Base-by-base conservation (phyloP, 345 rosid genomes). In the Raphanus raphanistrum region DNA sequence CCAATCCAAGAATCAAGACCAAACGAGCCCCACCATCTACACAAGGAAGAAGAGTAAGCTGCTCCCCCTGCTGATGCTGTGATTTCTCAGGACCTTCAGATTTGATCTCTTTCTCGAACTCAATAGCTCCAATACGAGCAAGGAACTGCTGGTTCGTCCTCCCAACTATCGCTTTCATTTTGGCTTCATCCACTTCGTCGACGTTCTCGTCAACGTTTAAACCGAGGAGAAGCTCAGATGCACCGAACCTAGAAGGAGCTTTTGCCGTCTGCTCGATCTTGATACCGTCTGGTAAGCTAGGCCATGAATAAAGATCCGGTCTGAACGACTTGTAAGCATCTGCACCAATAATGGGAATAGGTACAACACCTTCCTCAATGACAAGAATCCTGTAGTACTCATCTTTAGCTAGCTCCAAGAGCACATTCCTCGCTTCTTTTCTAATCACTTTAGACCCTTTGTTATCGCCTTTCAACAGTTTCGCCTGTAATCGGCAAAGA, bases 11-110 rank as follows among this genome's bases (percentile, higher is more conserved):
- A 81, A 94, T 90, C 79, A 94, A 88, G 63, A 90, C 96, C 64
- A 94, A 82, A 80, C 96, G 86, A 75, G 97, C 97, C 79, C 87
- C 96, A 81, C 94, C 97, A 81, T 94, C 97, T 17, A 83, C 75
- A 74, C 90, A 88, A 0, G 94, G 96, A 77, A 92, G 78, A 80
- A 94, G 83, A 21, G 96, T 89, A 66, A 85, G 82, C 63, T 31
- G 86, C 27, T 33, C 9, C 10, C 38, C 25, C 70, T 76, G 81
- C 63, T 29, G 86, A 17, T 45, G 29, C 69, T 76, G 81, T 2
- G 75, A 75, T 54, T 82, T 79, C 21, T 4, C 63, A 10, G 79
- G 85, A 43, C 80, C 63, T 82, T 82, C 83, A 4, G 87, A 75
- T 60, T 85, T 81, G 48, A 68, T 81, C 69, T 81, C 86, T 68